These are phyloP conservation scores for Cryphonectria radicalis DNA, from an alignment of 2,329 filamentous ascomycete species.

Conservation along the genomic window DNA sequence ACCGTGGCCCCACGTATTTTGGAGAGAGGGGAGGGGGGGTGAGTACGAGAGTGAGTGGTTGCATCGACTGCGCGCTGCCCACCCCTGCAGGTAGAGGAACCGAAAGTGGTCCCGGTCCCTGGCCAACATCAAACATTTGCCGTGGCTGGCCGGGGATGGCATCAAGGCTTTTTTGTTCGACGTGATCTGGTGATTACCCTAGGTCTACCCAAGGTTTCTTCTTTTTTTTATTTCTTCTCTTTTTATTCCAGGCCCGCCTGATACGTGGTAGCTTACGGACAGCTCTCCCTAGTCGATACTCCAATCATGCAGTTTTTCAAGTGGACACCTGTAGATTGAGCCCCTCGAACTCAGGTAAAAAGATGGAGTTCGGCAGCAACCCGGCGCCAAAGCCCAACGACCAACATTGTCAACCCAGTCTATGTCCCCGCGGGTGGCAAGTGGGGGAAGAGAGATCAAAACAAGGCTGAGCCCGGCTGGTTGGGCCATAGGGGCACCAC, in stretches of 20 bases:
- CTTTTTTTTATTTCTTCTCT: neutral
- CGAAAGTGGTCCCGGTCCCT: conserved; percentile 5
- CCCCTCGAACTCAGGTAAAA: neutral
- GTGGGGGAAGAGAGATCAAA: neutral
- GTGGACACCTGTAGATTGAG: neutral
- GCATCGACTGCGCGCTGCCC: conserved; percentile 1
- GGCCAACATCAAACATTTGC: neutral
- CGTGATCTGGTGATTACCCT: neutral
- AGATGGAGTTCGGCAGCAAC: neutral
- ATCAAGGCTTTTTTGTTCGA: neutral
- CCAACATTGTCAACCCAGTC: neutral
- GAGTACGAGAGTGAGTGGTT: conserved; percentile 16
- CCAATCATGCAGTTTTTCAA: neutral
- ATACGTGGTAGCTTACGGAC: no score
- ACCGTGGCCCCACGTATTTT: neutral
- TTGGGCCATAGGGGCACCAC: conserved; percentile 34
- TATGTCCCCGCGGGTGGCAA: conserved; percentile 12
- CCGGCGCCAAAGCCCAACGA: neutral
- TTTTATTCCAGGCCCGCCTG: no score
- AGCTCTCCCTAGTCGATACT: neutral
- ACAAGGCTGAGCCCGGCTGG: conserved; percentile 27
- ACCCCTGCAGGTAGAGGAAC: conserved; percentile 14
- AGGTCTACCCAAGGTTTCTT: neutral
- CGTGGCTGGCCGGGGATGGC: neutral
- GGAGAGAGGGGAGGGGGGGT: no score